Evolutionary conservation across 2,329 filamentous ascomycete genomes (phyloP).

Genomic region (Colletotrichum sublineola): DNA sequence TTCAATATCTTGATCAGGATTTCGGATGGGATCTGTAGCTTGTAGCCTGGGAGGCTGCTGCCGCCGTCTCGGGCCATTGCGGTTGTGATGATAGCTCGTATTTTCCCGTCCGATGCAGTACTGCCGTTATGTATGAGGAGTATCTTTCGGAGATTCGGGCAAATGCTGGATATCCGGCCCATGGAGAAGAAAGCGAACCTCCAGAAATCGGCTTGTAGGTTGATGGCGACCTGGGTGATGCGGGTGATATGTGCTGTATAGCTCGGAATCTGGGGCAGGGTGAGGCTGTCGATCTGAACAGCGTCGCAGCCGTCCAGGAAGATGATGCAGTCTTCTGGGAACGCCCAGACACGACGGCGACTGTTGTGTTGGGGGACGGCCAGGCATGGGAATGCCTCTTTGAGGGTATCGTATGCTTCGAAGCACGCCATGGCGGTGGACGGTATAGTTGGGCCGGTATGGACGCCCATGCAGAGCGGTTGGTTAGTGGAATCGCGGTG

Average conservation of each 20-base stretch:
- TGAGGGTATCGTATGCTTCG: not conserved
- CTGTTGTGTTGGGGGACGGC: not conserved
- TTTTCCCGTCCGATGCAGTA: not conserved
- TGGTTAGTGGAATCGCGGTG: not conserved
- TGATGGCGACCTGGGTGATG: not conserved
- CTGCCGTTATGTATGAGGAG: not conserved
- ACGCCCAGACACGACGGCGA: fast-evolving
- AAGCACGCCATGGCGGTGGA: not conserved
- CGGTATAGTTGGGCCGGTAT: too few species aligned
- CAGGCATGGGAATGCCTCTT: not conserved
- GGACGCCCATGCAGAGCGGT: too few species aligned
- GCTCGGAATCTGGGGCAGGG: not conserved
- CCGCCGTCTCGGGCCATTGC: not conserved
- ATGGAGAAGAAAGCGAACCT: not conserved
- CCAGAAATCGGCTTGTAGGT: not conserved
- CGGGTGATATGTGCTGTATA: not conserved
- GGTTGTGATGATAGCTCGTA: too few species aligned
- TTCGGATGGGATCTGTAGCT: not conserved
- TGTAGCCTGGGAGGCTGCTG: not conserved
- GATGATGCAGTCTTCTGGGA: not conserved
- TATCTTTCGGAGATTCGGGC: not conserved
- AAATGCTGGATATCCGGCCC: not conserved
- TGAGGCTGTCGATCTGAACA: not conserved
- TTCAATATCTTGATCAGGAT: too few species aligned
- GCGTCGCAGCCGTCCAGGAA: not conserved